phyloP scores from a whole-genome alignment of 495 filamentous ascomycete genomes.

The Daldinia decipiens region DNA sequence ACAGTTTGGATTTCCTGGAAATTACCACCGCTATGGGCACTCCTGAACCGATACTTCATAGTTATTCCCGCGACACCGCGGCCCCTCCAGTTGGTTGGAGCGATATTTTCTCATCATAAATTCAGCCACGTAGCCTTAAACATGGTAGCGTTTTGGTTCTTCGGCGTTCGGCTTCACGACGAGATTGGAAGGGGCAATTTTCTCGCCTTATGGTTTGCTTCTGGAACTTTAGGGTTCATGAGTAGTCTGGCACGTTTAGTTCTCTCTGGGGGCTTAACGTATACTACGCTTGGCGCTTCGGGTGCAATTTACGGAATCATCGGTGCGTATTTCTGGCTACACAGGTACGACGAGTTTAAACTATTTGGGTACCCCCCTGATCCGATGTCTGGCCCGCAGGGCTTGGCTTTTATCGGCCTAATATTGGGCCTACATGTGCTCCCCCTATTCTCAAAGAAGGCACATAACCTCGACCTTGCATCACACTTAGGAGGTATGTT shows the following conservation, averaged over 20 bases:
- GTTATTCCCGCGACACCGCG: conserved; percentile 74
- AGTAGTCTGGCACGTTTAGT: conserved; percentile 69
- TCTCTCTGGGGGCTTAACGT: conserved; percentile 51
- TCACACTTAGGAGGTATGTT: conserved; percentile 78
- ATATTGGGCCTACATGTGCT: conserved; percentile 60
- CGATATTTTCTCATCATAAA: conserved; percentile 81
- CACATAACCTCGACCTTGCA: conserved; percentile 66
- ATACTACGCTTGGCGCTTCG: conserved; percentile 74
- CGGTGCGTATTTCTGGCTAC: conserved; percentile 73
- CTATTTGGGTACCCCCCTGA: conserved; percentile 63
- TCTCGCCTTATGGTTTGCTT: conserved; percentile 76
- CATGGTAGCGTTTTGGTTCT: conserved; percentile 67
- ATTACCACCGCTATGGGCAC: conserved; percentile 72
- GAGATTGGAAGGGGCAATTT: conserved; percentile 88
- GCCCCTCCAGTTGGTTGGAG: conserved; percentile 71
- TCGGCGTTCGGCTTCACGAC: conserved; percentile 73
- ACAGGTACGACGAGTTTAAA: conserved; percentile 63
- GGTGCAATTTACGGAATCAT: conserved; percentile 75
- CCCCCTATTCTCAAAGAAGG: conserved; percentile 48
- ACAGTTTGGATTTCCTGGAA: conserved; percentile 72
- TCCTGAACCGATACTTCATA: conserved; percentile 83
- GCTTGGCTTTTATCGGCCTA: conserved; percentile 59
- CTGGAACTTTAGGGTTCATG: conserved; percentile 74
- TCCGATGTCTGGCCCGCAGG: conserved; percentile 61
- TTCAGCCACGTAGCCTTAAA: conserved; percentile 75